Conservation (phyloP, 2,329 filamentous ascomycete species). For the Huntiella decipiens region DNA sequence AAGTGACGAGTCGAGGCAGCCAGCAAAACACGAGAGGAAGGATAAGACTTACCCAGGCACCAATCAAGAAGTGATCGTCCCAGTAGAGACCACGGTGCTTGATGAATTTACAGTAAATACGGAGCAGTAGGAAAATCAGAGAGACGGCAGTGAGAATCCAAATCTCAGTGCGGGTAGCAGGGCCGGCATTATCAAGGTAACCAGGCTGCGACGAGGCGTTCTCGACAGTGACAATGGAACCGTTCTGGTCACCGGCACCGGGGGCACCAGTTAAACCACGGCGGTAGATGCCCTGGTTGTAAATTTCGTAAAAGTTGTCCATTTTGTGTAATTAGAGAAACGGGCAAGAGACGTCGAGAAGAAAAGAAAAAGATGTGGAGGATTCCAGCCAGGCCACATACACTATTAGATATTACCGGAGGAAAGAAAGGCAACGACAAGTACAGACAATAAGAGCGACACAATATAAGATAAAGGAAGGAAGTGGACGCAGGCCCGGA, state of each 20-base stretch:
- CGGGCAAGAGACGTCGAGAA: too few species aligned
- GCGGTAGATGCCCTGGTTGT: conserved; percentile 1
- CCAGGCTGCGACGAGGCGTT: conserved; percentile 2
- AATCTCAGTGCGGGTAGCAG: conserved; percentile 2
- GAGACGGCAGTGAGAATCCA: conserved; percentile 11
- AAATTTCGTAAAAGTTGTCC: neutral
- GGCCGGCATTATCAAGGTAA: conserved; percentile 7
- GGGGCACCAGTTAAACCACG: conserved; percentile 8
- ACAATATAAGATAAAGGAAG: too few species aligned
- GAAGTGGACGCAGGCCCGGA: too few species aligned
- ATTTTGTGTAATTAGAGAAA: neutral
- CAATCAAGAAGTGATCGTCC: conserved; percentile 20
- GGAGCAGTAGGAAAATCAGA: conserved; percentile 14
- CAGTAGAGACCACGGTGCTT: conserved; percentile 20
- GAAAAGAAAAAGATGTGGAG: too few species aligned
- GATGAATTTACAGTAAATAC: conserved; percentile 21
- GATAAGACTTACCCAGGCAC: conserved; percentile 15
- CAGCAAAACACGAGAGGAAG: neutral
- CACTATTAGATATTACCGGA: too few species aligned
- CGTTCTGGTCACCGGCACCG: conserved; percentile 9
- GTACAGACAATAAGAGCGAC: too few species aligned
- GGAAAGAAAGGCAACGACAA: too few species aligned
- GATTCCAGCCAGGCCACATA: too few species aligned
- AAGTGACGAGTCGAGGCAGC: conserved; percentile 19
- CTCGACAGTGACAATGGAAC: neutral